phyloP scores from a whole-genome alignment of 2,329 filamentous ascomycete genomes.

The Epichloe baconii region DNA sequence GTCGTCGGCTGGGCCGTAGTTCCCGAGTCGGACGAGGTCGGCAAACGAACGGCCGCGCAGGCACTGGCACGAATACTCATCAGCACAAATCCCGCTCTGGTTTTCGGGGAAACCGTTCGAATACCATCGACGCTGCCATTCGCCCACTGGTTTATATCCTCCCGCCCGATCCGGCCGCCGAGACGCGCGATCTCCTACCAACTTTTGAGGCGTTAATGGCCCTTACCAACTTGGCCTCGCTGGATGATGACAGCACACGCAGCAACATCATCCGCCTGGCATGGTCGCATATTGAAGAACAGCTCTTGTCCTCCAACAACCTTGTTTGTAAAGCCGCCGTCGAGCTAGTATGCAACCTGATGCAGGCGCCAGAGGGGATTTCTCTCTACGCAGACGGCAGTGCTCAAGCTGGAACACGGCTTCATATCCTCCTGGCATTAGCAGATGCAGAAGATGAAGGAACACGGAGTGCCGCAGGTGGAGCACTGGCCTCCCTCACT shows the following conservation, averaged over 20 bases:
- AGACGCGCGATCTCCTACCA: slow-evolving; percentile 67
- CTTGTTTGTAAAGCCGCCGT: slow-evolving; percentile 71
- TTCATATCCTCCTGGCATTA: slow-evolving; percentile 78
- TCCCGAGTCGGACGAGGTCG: slow-evolving; percentile 32
- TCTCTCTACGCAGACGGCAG: slow-evolving; percentile 56
- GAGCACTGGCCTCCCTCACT: slow-evolving; percentile 74
- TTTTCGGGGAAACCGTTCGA: slow-evolving; percentile 71
- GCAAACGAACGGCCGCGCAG: slow-evolving; percentile 55
- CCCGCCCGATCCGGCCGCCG: slow-evolving; percentile 44
- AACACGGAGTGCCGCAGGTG: slow-evolving; percentile 74
- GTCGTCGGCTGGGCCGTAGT: slow-evolving; percentile 57
- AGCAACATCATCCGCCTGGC: slow-evolving; percentile 58
- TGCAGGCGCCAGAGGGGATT: slow-evolving; percentile 53
- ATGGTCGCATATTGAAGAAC: slow-evolving; percentile 70
- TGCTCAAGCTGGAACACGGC: slow-evolving; percentile 53
- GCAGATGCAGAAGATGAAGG: slow-evolving; percentile 72
- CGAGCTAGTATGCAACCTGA: slow-evolving; percentile 85
- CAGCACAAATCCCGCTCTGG: slow-evolving; percentile 68
- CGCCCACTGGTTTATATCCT: slow-evolving; percentile 69
- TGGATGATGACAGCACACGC: slow-evolving; percentile 52
- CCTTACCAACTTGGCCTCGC: slow-evolving; percentile 83
- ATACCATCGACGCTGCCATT: slow-evolving; percentile 66
- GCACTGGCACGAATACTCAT: slow-evolving; percentile 77
- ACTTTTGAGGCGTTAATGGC: slow-evolving; percentile 85
- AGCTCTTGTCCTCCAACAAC: slow-evolving; percentile 62